phyloP scores from a whole-genome alignment of 352 stramenopile species.

The Phytophthora pinifolia region DNA sequence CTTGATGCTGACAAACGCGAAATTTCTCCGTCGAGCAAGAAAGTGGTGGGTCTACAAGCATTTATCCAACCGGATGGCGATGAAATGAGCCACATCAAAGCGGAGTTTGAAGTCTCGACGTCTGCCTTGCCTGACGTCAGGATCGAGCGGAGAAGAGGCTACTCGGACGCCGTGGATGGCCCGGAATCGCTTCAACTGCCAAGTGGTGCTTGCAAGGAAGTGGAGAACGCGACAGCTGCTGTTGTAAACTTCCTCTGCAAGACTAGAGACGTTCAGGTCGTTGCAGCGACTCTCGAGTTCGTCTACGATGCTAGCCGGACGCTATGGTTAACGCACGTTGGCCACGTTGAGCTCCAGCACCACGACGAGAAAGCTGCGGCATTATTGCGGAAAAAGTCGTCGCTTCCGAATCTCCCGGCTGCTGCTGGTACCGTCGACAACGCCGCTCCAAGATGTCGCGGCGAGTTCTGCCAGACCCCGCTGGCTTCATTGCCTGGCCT shows the following conservation, averaged over 20 bases:
- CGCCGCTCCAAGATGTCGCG: slow-evolving; percentile 45
- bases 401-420: slow-evolving; percentile 45
- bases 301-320: slow-evolving; percentile 32
- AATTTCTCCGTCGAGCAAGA: slow-evolving; percentile 6
- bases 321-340: slow-evolving; percentile 45
- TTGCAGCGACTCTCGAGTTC: slow-evolving; percentile 35
- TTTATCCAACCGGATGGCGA: slow-evolving; percentile 20
- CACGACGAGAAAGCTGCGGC: slow-evolving; percentile 1
- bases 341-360: slow-evolving; percentile 18
- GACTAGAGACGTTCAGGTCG: slow-evolving; percentile 13
- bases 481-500: slow-evolving; percentile 43
- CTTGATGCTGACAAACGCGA: slow-evolving; percentile 7
- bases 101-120: slow-evolving; percentile 11
- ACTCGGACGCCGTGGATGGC: slow-evolving; percentile 8
- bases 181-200: slow-evolving; percentile 8
- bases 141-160: slow-evolving; percentile 19
- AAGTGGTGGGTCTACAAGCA: slow-evolving; percentile 23
- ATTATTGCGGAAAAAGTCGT: slow-evolving; percentile 28
- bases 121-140: slow-evolving; percentile 19
- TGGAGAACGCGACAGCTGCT: slow-evolving; percentile 17
- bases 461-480: slow-evolving; percentile 60
- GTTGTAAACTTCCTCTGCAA: slow-evolving; percentile 34
- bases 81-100: slow-evolving; percentile 23
- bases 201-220: slow-evolving; percentile 25
- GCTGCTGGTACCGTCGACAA: slow-evolving; percentile 2